A percentile compares a stretch with the other conserved stretches of the same genome.
These are phyloP conservation scores for Xylaria sp. DNA, from an alignment of 2,329 filamentous ascomycete genomes.

Conservation along the genomic window DNA sequence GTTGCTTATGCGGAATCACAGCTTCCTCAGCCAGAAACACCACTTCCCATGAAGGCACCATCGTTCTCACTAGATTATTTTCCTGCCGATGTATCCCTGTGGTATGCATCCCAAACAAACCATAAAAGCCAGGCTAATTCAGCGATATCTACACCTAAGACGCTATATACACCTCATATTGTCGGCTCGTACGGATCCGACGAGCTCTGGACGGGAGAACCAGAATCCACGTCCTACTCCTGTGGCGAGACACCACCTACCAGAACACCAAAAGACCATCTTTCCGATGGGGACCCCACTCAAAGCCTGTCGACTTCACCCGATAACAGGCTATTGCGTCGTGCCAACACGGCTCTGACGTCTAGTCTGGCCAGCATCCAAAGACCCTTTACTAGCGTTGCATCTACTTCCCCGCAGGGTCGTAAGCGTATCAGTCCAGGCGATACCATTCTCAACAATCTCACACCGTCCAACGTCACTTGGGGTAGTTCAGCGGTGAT, in stretches of 20 bases:
- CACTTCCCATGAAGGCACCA: conserved; percentile 71
- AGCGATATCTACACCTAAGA: conserved; percentile 65
- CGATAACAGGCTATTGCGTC: conserved; percentile 62
- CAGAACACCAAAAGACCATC: conserved; percentile 57
- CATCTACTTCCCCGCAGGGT: conserved; percentile 55
- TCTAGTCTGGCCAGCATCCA: conserved; percentile 65
- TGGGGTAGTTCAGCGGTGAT: conserved; percentile 61
- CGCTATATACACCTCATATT: conserved; percentile 65
- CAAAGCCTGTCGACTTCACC: conserved; percentile 69
- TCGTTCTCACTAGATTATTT: conserved; percentile 75
- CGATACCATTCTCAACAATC: conserved; percentile 66
- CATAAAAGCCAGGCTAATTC: conserved; percentile 65
- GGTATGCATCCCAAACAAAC: conserved; percentile 56
- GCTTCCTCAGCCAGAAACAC: conserved; percentile 68
- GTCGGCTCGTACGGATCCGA: conserved; percentile 68
- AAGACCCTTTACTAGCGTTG: conserved; percentile 53
- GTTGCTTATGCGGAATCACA: conserved; percentile 67
- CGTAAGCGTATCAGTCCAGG: conserved; percentile 69
- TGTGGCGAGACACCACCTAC: conserved; percentile 70
- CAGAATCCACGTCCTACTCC: conserved; percentile 67
- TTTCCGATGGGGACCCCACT: conserved; percentile 57
- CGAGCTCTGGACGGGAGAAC: conserved; percentile 64
- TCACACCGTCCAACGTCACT: conserved; percentile 63
- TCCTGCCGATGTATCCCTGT: conserved; percentile 65
- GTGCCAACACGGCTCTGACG: conserved; percentile 65